Conservation (phyloP, 2,329 filamentous ascomycete genomes). For the Emmonsiellopsis sp. region DNA sequence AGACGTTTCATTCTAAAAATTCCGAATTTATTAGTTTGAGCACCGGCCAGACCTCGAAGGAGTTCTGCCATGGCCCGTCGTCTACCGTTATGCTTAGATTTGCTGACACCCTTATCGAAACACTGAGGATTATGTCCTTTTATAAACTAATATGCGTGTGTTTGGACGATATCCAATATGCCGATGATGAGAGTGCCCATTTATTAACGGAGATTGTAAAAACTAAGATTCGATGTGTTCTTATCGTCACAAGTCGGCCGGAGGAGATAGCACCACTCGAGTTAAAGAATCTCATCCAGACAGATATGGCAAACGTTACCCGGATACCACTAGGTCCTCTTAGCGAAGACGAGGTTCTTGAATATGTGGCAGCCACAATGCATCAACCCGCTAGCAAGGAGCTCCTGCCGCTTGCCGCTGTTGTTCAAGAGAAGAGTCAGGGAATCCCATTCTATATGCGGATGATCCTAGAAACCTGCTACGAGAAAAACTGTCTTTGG, state of each 20-base stretch:
- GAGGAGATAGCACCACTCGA: constrained; percentile 50
- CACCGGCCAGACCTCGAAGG: constrained; percentile 26
- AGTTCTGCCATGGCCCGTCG: constrained; percentile 17
- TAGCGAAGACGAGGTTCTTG: constrained; percentile 66
- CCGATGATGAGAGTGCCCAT: constrained; percentile 78
- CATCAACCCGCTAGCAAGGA: constrained; percentile 60
- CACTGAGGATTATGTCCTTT: constrained; percentile 68
- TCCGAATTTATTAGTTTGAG: constrained; percentile 24
- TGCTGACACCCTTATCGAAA: constrained; percentile 80
- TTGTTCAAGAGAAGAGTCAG: constrained; percentile 78
- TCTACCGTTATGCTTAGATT: constrained; percentile 54
- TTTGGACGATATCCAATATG: constrained; percentile 82
- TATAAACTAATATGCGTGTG: constrained; percentile 84
- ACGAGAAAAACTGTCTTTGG: constrained; percentile 79
- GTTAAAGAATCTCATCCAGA: constrained; percentile 31
- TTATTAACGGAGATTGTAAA: constrained; percentile 71
- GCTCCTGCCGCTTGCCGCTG: constrained; percentile 66
- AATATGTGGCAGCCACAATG: constrained; percentile 75
- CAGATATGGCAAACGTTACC: constrained; percentile 51
- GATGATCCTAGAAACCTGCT: constrained; percentile 80
- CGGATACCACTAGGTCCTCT: constrained; percentile 65
- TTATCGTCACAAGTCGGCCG: constrained; percentile 67
- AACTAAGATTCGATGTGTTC: constrained; percentile 68
- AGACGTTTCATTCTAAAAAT: constrained; percentile 21
- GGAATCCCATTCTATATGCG: constrained; percentile 88